These are phyloP conservation scores for Chytriomyces hyalinus DNA, from an alignment of 192 early-diverging fungal genomes.

Conservation along the genomic window DNA sequence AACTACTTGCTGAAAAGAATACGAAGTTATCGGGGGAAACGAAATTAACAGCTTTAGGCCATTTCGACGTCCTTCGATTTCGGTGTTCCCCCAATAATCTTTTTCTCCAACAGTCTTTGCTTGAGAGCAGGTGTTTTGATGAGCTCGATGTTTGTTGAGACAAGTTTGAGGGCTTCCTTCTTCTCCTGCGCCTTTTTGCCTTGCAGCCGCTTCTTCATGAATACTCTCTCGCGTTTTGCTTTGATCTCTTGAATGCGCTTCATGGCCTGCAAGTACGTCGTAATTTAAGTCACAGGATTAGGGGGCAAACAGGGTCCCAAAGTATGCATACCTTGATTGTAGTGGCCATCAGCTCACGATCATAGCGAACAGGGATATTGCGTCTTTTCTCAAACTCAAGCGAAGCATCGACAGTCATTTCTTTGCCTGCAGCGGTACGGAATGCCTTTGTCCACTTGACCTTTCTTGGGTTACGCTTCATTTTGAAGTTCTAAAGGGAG, in stretches of 20 bases:
- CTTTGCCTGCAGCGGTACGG: conserved; percentile 97
- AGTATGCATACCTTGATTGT: conserved; percentile 72
- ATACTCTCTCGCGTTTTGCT: conserved; percentile 88
- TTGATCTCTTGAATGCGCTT: conserved; percentile 96
- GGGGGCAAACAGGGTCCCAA: no score
- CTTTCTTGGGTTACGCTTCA: conserved; percentile 99
- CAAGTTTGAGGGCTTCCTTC: conserved; percentile 72
- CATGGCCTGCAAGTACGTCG: conserved; percentile 66
- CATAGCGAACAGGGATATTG: conserved; percentile 97
- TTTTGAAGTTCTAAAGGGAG: conserved; percentile 84
- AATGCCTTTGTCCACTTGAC: conserved; percentile 99
- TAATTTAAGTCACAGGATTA: no score
- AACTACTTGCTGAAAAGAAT: no score
- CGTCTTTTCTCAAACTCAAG: conserved; percentile 99
- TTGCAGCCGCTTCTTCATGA: conserved; percentile 81
- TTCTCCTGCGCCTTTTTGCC: conserved; percentile 85
- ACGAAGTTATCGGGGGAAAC: no score
- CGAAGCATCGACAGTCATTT: conserved; percentile 97
- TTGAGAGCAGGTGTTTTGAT: conserved; percentile 66
- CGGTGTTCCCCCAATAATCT: conserved; percentile 54
- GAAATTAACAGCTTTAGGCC: neutral
- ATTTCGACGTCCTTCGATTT: conserved; percentile 73
- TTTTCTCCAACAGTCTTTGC: conserved; percentile 69
- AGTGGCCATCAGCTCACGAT: conserved; percentile 94
- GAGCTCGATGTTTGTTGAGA: conserved; percentile 89